Percentiles rank a stretch among this genome's conserved stretches.
phyloP scores from a whole-genome alignment of 495 filamentous ascomycete species.

The Penicillium manginii region DNA sequence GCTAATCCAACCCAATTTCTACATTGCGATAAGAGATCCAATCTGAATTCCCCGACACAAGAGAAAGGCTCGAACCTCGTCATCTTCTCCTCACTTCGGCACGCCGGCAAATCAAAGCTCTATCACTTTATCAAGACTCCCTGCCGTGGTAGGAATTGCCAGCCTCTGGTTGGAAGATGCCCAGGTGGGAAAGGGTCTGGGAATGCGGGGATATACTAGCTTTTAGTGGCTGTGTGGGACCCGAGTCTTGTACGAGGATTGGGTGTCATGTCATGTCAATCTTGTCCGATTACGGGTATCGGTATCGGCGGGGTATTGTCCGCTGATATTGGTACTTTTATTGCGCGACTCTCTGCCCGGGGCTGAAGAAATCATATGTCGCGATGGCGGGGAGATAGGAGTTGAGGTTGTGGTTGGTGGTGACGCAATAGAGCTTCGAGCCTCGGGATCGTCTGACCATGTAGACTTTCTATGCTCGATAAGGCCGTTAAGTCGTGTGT shows the following conservation, averaged over 20 bases:
- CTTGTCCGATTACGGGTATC: background rate
- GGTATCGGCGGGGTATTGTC: background rate
- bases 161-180: background rate
- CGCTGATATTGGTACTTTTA: background rate
- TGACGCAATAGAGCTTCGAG: background rate
- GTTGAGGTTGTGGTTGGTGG: conserved; percentile 13
- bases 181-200: background rate
- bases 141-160: background rate
- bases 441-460: background rate
- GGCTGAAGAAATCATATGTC: too few relatives aligned
- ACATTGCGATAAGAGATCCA: background rate
- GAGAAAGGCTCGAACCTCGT: background rate
- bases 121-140: background rate
- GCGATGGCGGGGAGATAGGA: conserved; percentile 12
- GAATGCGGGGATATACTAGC: conserved; percentile 1
- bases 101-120: background rate
- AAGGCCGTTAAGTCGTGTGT: background rate
- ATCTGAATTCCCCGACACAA: background rate
- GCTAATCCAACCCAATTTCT: background rate
- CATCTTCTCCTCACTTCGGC: background rate
- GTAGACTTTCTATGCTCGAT: background rate
- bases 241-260: background rate
- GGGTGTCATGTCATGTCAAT: background rate
- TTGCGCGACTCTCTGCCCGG: background rate
- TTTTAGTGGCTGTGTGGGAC: background rate